These are phyloP conservation scores for Yamadazyma paraphyllophila DNA, from an alignment of 805 yeast species.

Conservation along the genomic window DNA sequence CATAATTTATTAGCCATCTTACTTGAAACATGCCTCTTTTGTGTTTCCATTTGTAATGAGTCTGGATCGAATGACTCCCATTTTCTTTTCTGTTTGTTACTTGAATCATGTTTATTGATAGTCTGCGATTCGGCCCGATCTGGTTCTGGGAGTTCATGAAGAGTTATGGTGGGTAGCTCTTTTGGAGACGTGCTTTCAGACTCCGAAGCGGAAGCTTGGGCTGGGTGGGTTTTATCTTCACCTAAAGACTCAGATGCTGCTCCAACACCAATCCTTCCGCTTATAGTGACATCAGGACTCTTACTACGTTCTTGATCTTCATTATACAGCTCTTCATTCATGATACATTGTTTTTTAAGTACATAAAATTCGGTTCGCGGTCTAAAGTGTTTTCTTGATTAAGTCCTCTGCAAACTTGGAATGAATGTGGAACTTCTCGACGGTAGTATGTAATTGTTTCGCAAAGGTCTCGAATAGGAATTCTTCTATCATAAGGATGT, in stretches of 20 bases:
- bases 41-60: constrained; percentile 10
- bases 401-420: constrained; percentile 6
- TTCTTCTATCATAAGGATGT: constrained; percentile 8
- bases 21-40: constrained; percentile 20
- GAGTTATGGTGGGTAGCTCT: too few species aligned
- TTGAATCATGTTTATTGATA: background rate
- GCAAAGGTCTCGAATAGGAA: constrained; percentile 6
- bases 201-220: background rate
- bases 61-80: constrained; percentile 13
- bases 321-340: background rate
- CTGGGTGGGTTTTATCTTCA: background rate
- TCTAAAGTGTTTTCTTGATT: background rate
- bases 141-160: background rate
- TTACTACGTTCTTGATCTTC: too few species aligned
- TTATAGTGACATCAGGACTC: too few species aligned
- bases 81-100: background rate
- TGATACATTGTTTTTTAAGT: constrained; percentile 1
- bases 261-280: too few species aligned
- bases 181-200: too few species aligned
- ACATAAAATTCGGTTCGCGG: constrained; percentile 1
- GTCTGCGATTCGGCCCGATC: background rate
- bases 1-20: constrained; percentile 28
- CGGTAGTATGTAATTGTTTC: background rate
- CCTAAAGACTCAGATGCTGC: too few species aligned
- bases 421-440: constrained; percentile 2